These are phyloP conservation scores for Ustanciosporium gigantosporum DNA, from an alignment of 1,284 basidiomycete genomes.

Conservation along the genomic window DNA sequence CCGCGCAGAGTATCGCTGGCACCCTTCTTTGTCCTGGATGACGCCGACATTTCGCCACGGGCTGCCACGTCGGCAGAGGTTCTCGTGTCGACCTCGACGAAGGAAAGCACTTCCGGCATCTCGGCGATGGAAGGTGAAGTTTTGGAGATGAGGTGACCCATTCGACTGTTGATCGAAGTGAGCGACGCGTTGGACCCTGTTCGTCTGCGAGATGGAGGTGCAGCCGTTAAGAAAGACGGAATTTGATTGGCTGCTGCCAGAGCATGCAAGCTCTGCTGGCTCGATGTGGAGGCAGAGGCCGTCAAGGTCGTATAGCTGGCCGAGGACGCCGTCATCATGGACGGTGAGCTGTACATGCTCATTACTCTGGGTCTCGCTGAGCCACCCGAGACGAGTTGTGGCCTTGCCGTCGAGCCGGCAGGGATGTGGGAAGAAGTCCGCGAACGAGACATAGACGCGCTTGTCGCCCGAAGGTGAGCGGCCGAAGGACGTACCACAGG, in stretches of 20 bases:
- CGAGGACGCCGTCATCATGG: constrained; percentile 6
- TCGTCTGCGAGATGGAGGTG: constrained; percentile 4
- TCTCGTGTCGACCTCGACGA: neutral
- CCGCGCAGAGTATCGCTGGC: constrained; percentile 11
- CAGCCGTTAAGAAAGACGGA: no score
- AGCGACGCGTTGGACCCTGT: constrained; percentile 20
- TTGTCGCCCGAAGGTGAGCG: no score
- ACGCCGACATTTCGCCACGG: neutral
- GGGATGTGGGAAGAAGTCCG: no score
- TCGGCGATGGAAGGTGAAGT: constrained; percentile 18
- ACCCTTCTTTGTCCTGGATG: constrained; percentile 1
- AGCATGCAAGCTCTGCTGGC: constrained; percentile 10
- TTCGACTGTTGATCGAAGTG: constrained; percentile 3
- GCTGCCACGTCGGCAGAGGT: neutral
- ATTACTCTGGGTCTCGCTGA: constrained; percentile 7
- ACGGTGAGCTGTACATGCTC: constrained; percentile 15
- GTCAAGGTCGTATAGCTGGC: constrained; percentile 2
- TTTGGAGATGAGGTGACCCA: constrained; percentile 9
- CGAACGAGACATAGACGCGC: no score
- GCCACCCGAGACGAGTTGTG: neutral
- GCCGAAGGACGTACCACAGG: no score
- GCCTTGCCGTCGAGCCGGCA: no score
- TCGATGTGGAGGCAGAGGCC: constrained; percentile 4
- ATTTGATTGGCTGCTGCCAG: constrained; percentile 1
- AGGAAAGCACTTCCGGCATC: constrained; percentile 4